Evolutionary conservation across 257 asterid species (phyloP), one percentile per base, ranked within the genome.

Genomic region (Solanum bukasovii): DNA sequence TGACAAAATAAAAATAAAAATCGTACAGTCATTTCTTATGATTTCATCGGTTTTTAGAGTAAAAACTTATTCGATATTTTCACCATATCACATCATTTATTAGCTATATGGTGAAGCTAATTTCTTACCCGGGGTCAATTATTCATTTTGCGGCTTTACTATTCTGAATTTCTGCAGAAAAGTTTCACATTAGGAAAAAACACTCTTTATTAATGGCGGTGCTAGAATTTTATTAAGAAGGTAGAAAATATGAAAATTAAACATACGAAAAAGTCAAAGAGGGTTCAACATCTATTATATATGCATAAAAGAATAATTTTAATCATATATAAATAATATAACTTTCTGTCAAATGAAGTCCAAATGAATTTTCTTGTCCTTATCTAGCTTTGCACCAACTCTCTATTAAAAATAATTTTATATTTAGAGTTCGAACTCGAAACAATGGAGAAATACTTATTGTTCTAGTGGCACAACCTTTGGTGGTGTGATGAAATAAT

Each of bases 101-200:
- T 59, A 21, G 23, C 25, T 59, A 59, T 18, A 59, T 7, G 67
- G 67, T 20, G 25, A 20, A 20, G 25, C 25, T 20, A 3, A 59
- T n/a, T 65, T 65, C 16, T 65, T 9, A n/a, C 33, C 10, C 0
- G 4, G 0, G 13, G 9, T 68, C 9, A 0, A 6, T 6, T 13
- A 31, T 16, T 31, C 2, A 31, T 31, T 70, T 70, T 13, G 6
- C 5, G 3, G n/a, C 1, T 70, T 4, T 7, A 31, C 23, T 71
- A 31, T 29, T 70, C 5, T 70, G 3, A 0, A 70, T 70, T 16
- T 21, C 0, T 29, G 5, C 0, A 1, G 2, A 7, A 13, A 70
- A 13, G 0, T 13, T 70, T 25, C 1, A 70, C 6, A 5, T 7
- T 16, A 4, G 4, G 10, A 18, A 1, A 14, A 71, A 71, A 3